Percentiles rank a stretch among this genome's conserved stretches.
phyloP scores from a whole-genome alignment of 495 filamentous ascomycete genomes.

The Daldinia childiae region DNA sequence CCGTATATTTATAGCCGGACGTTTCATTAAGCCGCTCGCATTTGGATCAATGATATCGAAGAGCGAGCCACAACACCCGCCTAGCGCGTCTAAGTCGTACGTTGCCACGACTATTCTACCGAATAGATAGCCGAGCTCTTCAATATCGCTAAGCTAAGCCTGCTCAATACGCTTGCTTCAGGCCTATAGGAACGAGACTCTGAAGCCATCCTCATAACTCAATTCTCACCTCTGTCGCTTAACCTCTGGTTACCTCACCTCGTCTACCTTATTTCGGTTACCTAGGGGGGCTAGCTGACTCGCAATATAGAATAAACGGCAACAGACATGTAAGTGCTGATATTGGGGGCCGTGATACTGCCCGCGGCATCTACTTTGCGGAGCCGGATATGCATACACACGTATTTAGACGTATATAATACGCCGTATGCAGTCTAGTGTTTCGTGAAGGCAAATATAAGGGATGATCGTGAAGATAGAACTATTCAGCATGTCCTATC shows the following conservation, averaged over 20 bases:
- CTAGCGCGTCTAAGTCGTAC: constrained; percentile 2
- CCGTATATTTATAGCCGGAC: constrained; percentile 13
- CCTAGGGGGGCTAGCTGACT: not conserved
- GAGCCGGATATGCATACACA: not conserved
- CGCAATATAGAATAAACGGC: not conserved
- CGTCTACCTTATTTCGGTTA: not conserved
- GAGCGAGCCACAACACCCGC: not conserved
- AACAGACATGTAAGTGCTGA: not conserved
- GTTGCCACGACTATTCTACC: not conserved
- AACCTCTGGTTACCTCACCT: not conserved
- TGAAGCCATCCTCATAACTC: not conserved
- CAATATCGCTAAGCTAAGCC: not conserved
- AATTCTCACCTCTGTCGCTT: not conserved
- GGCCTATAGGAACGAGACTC: not conserved
- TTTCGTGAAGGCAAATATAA: not conserved
- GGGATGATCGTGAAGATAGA: not conserved
- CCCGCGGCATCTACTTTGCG: not conserved
- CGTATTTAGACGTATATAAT: not conserved
- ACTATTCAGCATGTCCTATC: not conserved
- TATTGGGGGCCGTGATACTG: not conserved
- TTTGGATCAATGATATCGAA: constrained; percentile 9
- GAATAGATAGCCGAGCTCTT: not conserved
- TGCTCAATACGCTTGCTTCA: not conserved
- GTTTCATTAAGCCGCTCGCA: constrained; percentile 3
- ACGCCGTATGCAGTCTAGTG: not conserved